A percentile compares a stretch with the other conserved stretches of the same genome.
Evolutionary conservation across 2,329 filamentous ascomycete species (phyloP).

Genomic region (Onygenales sp.): DNA sequence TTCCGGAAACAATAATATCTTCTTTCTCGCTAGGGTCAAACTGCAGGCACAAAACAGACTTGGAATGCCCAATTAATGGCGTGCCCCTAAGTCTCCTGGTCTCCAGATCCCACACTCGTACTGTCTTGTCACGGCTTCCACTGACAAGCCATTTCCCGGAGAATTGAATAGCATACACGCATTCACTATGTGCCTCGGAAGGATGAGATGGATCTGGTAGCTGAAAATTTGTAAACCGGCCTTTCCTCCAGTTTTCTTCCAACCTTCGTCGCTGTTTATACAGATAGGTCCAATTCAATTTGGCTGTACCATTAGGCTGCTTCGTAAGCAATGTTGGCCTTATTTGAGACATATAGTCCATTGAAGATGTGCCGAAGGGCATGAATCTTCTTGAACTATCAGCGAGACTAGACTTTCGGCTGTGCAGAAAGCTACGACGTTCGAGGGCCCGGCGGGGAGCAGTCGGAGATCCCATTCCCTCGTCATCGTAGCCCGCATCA

Average conservation of each 20-base stretch:
- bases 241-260: slow-evolving; percentile 85
- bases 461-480: slow-evolving; percentile 7
- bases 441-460: slow-evolving; percentile 13
- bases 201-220: slow-evolving; percentile 74
- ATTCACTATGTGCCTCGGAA: slow-evolving; percentile 79
- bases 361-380: neutral
- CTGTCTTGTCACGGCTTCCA: slow-evolving; percentile 77
- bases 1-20: slow-evolving; percentile 89
- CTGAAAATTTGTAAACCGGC: slow-evolving; percentile 76
- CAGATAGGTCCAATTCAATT: slow-evolving; percentile 84
- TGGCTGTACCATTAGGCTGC: slow-evolving; percentile 30
- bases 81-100: slow-evolving; percentile 65
- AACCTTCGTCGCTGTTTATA: slow-evolving; percentile 79
- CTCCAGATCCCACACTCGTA: slow-evolving; percentile 83
- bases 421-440: slow-evolving; percentile 9
- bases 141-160: slow-evolving; percentile 79
- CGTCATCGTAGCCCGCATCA: slow-evolving; percentile 25
- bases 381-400: neutral
- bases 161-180: slow-evolving; percentile 92
- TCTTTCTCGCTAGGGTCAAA: slow-evolving; percentile 83
- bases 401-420: slow-evolving; percentile 11
- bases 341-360: slow-evolving; percentile 8
- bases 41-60: slow-evolving; percentile 88
- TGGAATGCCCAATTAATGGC: slow-evolving; percentile 68
- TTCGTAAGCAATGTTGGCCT: slow-evolving; percentile 25